Conservation (phyloP, 164 flowering plant species). For the Nelumbo lutea region DNA sequence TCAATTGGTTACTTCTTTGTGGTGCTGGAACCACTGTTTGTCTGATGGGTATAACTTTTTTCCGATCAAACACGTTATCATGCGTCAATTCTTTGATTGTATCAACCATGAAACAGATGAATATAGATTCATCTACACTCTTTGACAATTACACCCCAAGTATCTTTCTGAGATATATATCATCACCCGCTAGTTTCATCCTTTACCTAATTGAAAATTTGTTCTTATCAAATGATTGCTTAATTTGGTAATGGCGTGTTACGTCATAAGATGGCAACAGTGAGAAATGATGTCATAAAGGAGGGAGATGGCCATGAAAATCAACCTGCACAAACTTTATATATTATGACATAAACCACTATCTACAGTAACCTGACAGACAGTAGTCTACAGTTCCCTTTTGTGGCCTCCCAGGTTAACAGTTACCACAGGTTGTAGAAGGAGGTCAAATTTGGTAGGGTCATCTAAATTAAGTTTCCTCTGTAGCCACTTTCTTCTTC, state of each 20-base stretch:
- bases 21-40: too few relatives aligned
- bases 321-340: not conserved
- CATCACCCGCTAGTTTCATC: too few relatives aligned
- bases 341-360: not conserved
- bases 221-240: conserved; percentile 12
- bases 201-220: too few relatives aligned
- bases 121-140: too few relatives aligned
- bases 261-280: conserved; percentile 4
- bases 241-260: conserved; percentile 8
- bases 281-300: not conserved
- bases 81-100: too few relatives aligned
- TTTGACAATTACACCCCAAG: too few relatives aligned
- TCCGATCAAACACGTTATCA: too few relatives aligned
- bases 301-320: not conserved
- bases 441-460: not conserved
- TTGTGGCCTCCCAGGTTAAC: not conserved
- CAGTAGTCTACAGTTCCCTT: not conserved
- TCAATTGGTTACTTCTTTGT: too few relatives aligned
- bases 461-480: not conserved
- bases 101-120: too few relatives aligned
- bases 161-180: too few relatives aligned
- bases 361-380: not conserved
- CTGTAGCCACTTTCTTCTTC: not conserved
- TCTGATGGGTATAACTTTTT: too few relatives aligned
- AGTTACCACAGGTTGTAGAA: not conserved